phyloP scores from a whole-genome alignment of 129 eudicot genomes.

The Chrysanthemum lavandulifolium region DNA sequence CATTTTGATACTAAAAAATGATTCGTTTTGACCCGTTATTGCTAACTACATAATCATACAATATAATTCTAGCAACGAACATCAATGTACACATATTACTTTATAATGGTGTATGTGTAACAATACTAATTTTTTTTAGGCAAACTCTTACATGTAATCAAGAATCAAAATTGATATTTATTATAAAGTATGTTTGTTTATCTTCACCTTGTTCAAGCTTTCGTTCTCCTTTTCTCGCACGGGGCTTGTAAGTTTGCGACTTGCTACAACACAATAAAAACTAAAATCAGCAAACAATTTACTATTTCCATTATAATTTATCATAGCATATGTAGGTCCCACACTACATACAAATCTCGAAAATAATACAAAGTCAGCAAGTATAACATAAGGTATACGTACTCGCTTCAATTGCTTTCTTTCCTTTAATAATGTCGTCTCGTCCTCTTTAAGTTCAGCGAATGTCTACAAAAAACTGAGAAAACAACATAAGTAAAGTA shows the following conservation, averaged over 20 bases:
- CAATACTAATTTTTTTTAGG: too few relatives aligned
- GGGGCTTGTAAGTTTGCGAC: conserved; percentile 30
- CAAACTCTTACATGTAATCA: too few relatives aligned
- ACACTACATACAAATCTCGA: not conserved
- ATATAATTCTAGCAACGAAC: too few relatives aligned
- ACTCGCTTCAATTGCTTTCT: conserved; percentile 43
- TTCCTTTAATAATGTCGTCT: conserved; percentile 32
- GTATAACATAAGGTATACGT: not conserved
- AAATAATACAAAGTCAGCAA: not conserved
- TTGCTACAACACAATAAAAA: conserved; percentile 30
- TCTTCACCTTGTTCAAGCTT: conserved; percentile 40
- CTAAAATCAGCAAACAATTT: not conserved
- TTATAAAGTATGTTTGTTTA: conserved; percentile 13
- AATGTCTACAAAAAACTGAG: conserved; percentile 26
- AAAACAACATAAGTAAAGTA: not conserved
- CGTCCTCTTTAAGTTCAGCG: conserved; percentile 44
- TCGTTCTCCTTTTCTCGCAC: conserved; percentile 34
- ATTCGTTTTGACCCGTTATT: too few relatives aligned
- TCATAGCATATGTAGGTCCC: not conserved
- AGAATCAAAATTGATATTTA: not conserved
- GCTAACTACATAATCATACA: too few relatives aligned
- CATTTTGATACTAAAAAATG: too few relatives aligned
- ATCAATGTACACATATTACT: too few relatives aligned
- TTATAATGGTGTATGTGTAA: too few relatives aligned
- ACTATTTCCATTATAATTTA: not conserved